Conservation (phyloP, 495 filamentous ascomycete species). For the Pseudoneurospora amorphoporcata region DNA sequence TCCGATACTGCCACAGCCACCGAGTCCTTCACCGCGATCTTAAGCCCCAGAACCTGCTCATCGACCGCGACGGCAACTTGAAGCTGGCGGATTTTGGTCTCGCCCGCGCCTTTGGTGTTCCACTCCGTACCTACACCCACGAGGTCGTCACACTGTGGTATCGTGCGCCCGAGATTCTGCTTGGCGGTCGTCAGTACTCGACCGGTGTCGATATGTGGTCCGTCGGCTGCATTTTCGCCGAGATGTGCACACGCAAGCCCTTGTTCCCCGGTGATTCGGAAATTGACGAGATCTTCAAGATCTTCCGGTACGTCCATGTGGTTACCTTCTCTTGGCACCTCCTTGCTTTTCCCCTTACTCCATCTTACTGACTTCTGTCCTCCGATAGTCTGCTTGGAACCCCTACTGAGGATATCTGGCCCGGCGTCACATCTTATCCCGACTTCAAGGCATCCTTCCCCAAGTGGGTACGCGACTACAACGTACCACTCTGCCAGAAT, state of each 20-base stretch:
- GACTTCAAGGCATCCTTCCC: conserved; percentile 97
- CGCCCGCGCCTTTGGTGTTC: conserved; percentile 92
- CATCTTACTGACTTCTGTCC: background rate
- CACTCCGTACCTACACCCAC: conserved; percentile 93
- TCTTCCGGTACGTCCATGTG: conserved; percentile 64
- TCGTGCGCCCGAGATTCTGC: conserved; percentile 91
- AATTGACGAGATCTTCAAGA: conserved; percentile 99
- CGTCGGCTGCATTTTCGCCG: conserved; percentile 95
- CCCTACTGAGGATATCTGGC: conserved; percentile 80
- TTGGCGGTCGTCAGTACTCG: conserved; percentile 94
- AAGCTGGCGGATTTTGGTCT: conserved; percentile 98
- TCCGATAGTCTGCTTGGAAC: conserved; percentile 71
- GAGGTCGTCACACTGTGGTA: conserved; percentile 99
- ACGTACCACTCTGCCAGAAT: conserved; percentile 38
- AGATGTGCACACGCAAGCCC: conserved; percentile 98
- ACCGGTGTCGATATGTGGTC: conserved; percentile 99
- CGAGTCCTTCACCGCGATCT: conserved; percentile 90
- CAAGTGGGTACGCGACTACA: conserved; percentile 75
- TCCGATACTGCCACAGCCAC: conserved; percentile 93
- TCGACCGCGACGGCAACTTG: conserved; percentile 87
- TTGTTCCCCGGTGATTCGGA: conserved; percentile 97
- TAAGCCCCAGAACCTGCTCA: conserved; percentile 96
- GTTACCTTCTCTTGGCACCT: background rate
- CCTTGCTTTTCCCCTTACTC: background rate
- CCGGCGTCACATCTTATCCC: conserved; percentile 92